Percentiles rank a stretch among this genome's conserved stretches.
These are phyloP conservation scores for Aspergillus brunneoviolaceus DNA, from an alignment of 2,329 filamentous ascomycete species.

Conservation along the genomic window DNA sequence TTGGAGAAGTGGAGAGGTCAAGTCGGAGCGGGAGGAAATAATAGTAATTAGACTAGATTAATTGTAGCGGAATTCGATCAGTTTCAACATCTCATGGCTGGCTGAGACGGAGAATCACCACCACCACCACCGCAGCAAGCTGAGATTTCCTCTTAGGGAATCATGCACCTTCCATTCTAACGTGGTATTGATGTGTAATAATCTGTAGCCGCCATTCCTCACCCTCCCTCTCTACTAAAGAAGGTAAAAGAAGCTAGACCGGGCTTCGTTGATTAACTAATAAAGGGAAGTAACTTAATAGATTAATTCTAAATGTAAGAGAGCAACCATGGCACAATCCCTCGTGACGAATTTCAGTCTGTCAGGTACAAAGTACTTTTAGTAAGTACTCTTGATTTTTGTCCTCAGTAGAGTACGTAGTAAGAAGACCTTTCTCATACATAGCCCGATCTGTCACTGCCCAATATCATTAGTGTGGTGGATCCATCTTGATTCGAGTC, in stretches of 20 bases:
- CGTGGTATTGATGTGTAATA: not conserved
- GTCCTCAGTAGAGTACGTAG: too few relatives aligned
- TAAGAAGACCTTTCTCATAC: constrained; percentile 7
- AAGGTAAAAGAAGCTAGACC: too few relatives aligned
- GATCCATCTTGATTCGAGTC: not conserved
- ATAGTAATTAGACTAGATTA: not conserved
- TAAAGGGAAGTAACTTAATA: too few relatives aligned
- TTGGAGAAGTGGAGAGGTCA: constrained; percentile 12
- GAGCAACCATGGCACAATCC: not conserved
- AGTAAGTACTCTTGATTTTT: too few relatives aligned
- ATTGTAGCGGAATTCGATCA: constrained; percentile 3
- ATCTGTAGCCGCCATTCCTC: not conserved
- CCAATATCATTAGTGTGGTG: not conserved
- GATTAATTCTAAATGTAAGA: too few relatives aligned
- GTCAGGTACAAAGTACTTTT: too few relatives aligned
- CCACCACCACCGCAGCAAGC: not conserved
- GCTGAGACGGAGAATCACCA: not conserved
- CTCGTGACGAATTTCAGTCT: not conserved
- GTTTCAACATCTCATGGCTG: not conserved
- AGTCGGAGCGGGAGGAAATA: not conserved
- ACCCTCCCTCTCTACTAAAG: not conserved
- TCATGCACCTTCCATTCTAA: not conserved
- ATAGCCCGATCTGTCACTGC: constrained; percentile 19
- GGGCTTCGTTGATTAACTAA: too few relatives aligned
- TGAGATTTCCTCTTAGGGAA: not conserved